Conservation (phyloP, 306 rosid genomes). For the Glycine soja region DNA sequence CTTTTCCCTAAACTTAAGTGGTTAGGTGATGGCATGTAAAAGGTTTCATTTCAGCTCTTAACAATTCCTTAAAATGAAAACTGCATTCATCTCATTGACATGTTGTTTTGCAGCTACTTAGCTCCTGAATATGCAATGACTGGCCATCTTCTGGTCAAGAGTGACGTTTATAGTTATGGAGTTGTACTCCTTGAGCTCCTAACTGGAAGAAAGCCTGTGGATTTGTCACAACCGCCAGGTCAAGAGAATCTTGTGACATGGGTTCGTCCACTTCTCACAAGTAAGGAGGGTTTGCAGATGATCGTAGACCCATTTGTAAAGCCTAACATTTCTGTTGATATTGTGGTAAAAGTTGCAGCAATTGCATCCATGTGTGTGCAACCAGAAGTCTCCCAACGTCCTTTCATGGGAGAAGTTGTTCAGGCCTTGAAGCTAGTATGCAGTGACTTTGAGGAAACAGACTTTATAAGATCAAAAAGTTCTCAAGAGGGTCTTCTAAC, state of each 20-base stretch:
- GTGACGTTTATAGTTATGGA: slow-evolving; percentile 98
- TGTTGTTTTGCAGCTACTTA: slow-evolving; percentile 72
- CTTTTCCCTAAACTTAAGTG: slow-evolving; percentile 1
- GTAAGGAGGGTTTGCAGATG: slow-evolving; percentile 70
- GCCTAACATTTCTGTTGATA: slow-evolving; percentile 58
- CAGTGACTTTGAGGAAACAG: slow-evolving; percentile 73
- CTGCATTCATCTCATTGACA: slow-evolving; percentile 30
- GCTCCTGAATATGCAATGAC: slow-evolving; percentile 99
- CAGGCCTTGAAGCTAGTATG: slow-evolving; percentile 96
- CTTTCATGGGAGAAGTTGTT: slow-evolving; percentile 99
- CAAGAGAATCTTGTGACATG: slow-evolving; percentile 94
- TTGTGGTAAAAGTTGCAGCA: slow-evolving; percentile 83
- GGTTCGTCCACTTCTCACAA: slow-evolving; percentile 91
- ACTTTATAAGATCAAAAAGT: slow-evolving; percentile 54
- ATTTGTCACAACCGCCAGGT: slow-evolving; percentile 88
- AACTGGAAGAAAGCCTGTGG: slow-evolving; percentile 96
- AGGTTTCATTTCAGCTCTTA: slow-evolving; percentile 5
- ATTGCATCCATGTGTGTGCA: slow-evolving; percentile 98
- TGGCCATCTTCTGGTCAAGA: slow-evolving; percentile 94
- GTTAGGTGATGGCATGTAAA: not conserved
- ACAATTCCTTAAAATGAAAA: slow-evolving; percentile 25
- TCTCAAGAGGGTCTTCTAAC: slow-evolving; percentile 54
- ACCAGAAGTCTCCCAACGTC: slow-evolving; percentile 92
- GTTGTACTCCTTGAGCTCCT: slow-evolving; percentile 96
- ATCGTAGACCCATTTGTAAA: slow-evolving; percentile 76